Evolutionary conservation across 2,329 filamentous ascomycete genomes (phyloP).

Genomic region (Microcyclosporella mali): DNA sequence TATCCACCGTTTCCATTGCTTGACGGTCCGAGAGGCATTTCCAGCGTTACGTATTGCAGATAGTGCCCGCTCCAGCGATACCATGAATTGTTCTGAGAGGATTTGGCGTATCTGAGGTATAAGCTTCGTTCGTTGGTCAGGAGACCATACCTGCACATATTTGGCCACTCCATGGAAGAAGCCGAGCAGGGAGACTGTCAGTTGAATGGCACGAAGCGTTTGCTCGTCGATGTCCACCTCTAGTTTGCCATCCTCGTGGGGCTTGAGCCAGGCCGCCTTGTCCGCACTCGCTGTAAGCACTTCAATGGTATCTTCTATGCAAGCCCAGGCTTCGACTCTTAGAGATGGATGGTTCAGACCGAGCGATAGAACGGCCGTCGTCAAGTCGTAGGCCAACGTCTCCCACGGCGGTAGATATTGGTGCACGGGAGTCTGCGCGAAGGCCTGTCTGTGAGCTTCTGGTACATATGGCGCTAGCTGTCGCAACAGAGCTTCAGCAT

Average conservation of each 20-base stretch:
- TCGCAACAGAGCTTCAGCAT: slow-evolving; percentile 69
- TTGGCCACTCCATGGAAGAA: slow-evolving; percentile 79
- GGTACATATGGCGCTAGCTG: slow-evolving; percentile 80
- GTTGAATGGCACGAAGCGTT: slow-evolving; percentile 49
- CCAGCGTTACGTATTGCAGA: slow-evolving; percentile 81
- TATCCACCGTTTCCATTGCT: slow-evolving; percentile 82
- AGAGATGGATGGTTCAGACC: slow-evolving; percentile 67
- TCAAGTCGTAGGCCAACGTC: slow-evolving; percentile 69
- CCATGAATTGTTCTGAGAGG: slow-evolving; percentile 76
- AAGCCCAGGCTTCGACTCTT: slow-evolving; percentile 58
- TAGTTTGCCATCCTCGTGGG: slow-evolving; percentile 17
- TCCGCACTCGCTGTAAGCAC: slow-evolving; percentile 61
- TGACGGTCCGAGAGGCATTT: slow-evolving; percentile 57
- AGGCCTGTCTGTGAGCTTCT: slow-evolving; percentile 72
- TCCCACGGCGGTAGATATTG: slow-evolving; percentile 83
- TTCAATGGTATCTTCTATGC: slow-evolving; percentile 65
- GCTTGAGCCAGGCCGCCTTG: slow-evolving; percentile 36
- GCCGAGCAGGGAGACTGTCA: slow-evolving; percentile 79
- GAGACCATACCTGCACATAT: slow-evolving; percentile 73
- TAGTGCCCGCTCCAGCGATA: slow-evolving; percentile 80
- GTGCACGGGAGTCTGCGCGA: slow-evolving; percentile 75
- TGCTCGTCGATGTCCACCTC: slow-evolving; percentile 20
- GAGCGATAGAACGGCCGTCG: slow-evolving; percentile 72
- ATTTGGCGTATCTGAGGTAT: slow-evolving; percentile 66
- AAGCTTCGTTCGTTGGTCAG: slow-evolving; percentile 65